Evolutionary conservation across 495 filamentous ascomycete genomes (phyloP).

Genomic region (Hypoxylon crocopeplum): DNA sequence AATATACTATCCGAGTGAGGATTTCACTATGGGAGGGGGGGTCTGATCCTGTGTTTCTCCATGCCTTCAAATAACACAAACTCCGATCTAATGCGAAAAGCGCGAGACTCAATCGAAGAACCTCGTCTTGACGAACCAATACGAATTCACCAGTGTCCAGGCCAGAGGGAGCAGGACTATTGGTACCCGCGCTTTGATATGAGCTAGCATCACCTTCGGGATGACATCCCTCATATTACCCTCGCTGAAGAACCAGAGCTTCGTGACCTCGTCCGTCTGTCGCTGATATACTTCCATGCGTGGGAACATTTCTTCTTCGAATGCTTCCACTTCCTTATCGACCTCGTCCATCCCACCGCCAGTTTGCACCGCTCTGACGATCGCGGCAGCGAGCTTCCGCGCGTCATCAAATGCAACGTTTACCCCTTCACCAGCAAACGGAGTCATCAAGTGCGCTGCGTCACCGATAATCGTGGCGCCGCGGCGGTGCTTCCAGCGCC

Average conservation of each 20-base stretch:
- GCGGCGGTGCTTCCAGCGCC: constrained; percentile 53
- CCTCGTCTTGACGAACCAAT: constrained; percentile 21
- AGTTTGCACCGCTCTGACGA: constrained; percentile 34
- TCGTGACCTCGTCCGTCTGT: constrained; percentile 39
- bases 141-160: constrained; percentile 22
- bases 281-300: constrained; percentile 42
- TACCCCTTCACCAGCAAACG: constrained; percentile 67
- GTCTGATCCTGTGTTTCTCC: not conserved
- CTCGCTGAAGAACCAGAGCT: constrained; percentile 41
- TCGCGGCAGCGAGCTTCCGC: constrained; percentile 54
- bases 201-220: constrained; percentile 21
- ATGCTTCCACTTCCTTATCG: constrained; percentile 39
- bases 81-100: constrained; percentile 3
- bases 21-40: constrained; percentile 7
- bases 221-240: constrained; percentile 25
- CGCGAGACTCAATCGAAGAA: not conserved
- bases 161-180: constrained; percentile 13
- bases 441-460: constrained; percentile 68
- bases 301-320: constrained; percentile 45
- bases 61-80: not conserved
- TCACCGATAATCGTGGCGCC: constrained; percentile 66
- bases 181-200: constrained; percentile 18
- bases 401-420: constrained; percentile 66
- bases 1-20: not conserved
- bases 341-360: constrained; percentile 33